These are phyloP conservation scores for Cryptosporidium ubiquitum DNA, from an alignment of 169 alveolate genomes.

Conservation along the genomic window DNA sequence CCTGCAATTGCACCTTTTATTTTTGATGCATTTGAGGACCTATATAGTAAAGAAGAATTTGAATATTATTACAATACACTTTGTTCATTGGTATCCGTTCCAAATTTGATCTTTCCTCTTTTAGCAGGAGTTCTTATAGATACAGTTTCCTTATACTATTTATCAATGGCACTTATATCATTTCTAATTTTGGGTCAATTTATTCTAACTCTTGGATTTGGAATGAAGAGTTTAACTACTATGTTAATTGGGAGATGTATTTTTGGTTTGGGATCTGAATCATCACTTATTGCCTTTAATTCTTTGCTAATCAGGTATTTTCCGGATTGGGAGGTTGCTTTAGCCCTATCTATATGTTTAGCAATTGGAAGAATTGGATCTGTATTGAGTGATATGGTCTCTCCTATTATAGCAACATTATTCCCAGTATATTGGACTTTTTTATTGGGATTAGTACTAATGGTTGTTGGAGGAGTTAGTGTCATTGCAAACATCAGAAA, in stretches of 20 bases:
- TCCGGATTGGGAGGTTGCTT: slow-evolving; percentile 70
- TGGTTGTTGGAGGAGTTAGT: slow-evolving; percentile 57
- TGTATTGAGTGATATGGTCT: slow-evolving; percentile 68
- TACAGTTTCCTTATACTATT: slow-evolving; percentile 51
- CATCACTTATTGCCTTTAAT: slow-evolving; percentile 60
- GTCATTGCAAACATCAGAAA: slow-evolving; percentile 41
- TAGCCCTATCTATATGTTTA: slow-evolving; percentile 62
- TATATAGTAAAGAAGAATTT: slow-evolving; percentile 64
- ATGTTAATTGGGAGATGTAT: slow-evolving; percentile 67
- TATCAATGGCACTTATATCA: slow-evolving; percentile 31
- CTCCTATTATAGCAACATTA: slow-evolving; percentile 66
- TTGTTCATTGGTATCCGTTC: slow-evolving; percentile 69
- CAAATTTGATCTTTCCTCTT: slow-evolving; percentile 53
- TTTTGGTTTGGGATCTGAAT: slow-evolving; percentile 69
- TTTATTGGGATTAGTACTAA: slow-evolving; percentile 21
- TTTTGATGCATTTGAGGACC: slow-evolving; percentile 62
- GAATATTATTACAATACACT: slow-evolving; percentile 57
- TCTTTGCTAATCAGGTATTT: slow-evolving; percentile 57
- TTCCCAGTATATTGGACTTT: slow-evolving; percentile 74
- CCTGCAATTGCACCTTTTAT: slow-evolving; percentile 74
- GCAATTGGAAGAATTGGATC: slow-evolving; percentile 74
- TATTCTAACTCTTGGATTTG: slow-evolving; percentile 48
- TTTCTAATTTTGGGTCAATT: slow-evolving; percentile 49
- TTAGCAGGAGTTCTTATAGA: slow-evolving; percentile 65
- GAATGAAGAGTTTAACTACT: slow-evolving; percentile 37